Evolutionary conservation across 306 rosid genomes (phyloP).

Genomic region (Quercus alba): DNA sequence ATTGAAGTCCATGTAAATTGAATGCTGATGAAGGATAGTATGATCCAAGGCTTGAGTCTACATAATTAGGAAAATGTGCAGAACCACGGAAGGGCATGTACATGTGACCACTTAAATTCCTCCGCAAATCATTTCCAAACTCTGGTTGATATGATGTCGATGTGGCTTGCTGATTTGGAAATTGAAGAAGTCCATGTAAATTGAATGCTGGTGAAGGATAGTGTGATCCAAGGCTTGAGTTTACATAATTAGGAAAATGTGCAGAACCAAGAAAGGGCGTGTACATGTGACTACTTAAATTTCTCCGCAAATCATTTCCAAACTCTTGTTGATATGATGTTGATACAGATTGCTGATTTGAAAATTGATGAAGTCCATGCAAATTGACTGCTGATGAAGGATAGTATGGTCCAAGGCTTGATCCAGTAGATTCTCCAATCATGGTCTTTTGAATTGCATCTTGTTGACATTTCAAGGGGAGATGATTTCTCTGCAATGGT

Average conservation of each 20-base stretch:
- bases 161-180: not conserved
- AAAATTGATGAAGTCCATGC: not conserved
- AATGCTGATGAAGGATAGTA: not conserved
- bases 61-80: not conserved
- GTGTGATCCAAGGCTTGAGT: no score
- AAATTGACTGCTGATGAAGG: not conserved
- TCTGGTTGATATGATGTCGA: not conserved
- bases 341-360: not conserved
- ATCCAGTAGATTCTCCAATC: not conserved
- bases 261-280: not conserved
- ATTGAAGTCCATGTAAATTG: not conserved
- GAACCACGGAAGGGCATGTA: not conserved
- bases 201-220: not conserved
- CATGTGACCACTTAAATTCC: not conserved
- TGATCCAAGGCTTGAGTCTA: no score
- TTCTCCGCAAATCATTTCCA: not conserved
- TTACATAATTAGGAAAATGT: not conserved
- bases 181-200: not conserved
- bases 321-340: not conserved
- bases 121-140: not conserved
- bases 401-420: no score
- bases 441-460: not conserved
- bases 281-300: not conserved
- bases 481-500: slow-evolving; percentile 21
- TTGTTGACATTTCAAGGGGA: slow-evolving; percentile 9